Conservation (phyloP, 495 filamentous ascomycete genomes). For the Aspergillus saccharolyticus region DNA sequence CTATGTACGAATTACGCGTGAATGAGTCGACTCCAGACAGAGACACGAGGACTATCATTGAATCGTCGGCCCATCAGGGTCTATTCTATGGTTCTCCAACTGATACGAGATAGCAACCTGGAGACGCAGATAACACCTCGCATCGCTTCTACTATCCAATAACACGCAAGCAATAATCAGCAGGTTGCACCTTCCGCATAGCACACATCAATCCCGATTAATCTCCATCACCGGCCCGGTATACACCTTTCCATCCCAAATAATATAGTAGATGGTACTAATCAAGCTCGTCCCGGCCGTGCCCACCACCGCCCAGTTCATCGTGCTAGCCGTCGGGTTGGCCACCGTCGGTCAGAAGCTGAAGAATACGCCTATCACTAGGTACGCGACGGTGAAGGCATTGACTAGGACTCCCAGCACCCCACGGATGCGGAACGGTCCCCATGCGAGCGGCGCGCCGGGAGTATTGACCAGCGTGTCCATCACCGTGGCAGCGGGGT, state of each 20-base stretch:
- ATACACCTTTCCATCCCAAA: conserved; percentile 24
- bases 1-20: no score
- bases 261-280: conserved; percentile 29
- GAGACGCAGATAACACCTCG: no score
- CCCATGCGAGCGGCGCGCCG: conserved; percentile 37
- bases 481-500: conserved; percentile 10
- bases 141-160: no score
- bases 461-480: conserved; percentile 19
- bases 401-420: conserved; percentile 43
- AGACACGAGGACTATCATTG: no score
- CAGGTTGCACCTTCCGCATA: no score
- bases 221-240: conserved; percentile 26
- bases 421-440: conserved; percentile 44
- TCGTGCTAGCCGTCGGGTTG: conserved; percentile 28
- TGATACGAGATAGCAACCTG: no score
- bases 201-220: conserved; percentile 4
- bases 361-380: conserved; percentile 35
- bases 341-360: conserved; percentile 38
- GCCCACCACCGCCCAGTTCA: conserved; percentile 46
- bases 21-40: no score
- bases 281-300: conserved; percentile 31
- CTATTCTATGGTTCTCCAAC: no score
- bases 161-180: no score
- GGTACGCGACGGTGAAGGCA: conserved; percentile 30
- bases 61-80: no score